Percentiles rank a stretch among this genome's conserved stretches.
Evolutionary conservation across 306 rosid species (phyloP).

Genomic region (Malus asiatica): DNA sequence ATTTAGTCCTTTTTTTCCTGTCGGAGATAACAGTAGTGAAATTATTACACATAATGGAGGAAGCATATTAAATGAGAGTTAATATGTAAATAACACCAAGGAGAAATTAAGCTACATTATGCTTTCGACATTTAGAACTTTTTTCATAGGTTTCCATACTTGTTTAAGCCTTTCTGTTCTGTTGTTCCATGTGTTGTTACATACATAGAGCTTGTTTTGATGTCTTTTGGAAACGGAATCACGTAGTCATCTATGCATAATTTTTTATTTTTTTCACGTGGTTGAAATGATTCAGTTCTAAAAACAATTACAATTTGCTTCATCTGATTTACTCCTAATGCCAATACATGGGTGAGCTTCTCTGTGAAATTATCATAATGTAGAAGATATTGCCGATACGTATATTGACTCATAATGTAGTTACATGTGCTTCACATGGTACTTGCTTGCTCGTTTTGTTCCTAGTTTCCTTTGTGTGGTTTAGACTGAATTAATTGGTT

Average conservation of each 20-base stretch:
- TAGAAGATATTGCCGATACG: neutral
- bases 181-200: neutral
- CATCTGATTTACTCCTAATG: neutral
- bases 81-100: neutral
- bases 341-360: neutral
- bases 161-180: neutral
- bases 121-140: neutral
- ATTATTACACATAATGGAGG: neutral
- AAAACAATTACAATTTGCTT: neutral
- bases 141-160: neutral
- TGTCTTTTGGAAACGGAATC: neutral
- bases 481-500: neutral
- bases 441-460: neutral
- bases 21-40: neutral
- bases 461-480: neutral
- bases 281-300: neutral
- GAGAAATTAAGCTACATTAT: neutral
- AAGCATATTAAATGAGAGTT: neutral
- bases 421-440: neutral
- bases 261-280: neutral
- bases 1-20: no score
- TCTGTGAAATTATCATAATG: neutral
- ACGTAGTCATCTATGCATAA: neutral
- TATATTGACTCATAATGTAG: neutral
- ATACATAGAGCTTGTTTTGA: neutral